These are phyloP conservation scores for Hanseniaspora hatyaiensis DNA, from an alignment of 805 yeast genomes.

Conservation along the genomic window DNA sequence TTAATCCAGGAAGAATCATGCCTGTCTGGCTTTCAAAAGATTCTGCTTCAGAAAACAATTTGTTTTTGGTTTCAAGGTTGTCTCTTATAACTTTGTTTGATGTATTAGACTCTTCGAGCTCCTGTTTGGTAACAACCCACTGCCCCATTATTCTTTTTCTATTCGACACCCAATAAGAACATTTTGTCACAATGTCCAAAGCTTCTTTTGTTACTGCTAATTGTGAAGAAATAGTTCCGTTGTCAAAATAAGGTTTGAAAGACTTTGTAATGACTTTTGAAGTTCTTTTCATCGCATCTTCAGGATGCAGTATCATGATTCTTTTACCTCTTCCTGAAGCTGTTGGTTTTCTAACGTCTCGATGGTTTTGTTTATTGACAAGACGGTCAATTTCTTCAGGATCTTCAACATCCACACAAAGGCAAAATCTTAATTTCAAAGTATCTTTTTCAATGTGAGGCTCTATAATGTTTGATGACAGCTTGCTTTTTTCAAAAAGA, in stretches of 20 bases:
- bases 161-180: slow-evolving; percentile 88
- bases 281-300: slow-evolving; percentile 63
- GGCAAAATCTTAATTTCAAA: slow-evolving; percentile 33
- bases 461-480: background rate
- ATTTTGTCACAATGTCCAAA: slow-evolving; percentile 59
- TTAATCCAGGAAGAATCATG: slow-evolving; percentile 68
- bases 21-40: slow-evolving; percentile 36
- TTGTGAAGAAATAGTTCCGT: slow-evolving; percentile 58
- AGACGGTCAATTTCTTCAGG: slow-evolving; percentile 26
- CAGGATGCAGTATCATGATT: slow-evolving; percentile 80
- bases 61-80: slow-evolving; percentile 17
- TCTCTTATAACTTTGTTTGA: background rate
- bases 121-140: slow-evolving; percentile 57
- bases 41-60: background rate
- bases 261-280: slow-evolving; percentile 68
- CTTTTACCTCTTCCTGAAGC: slow-evolving; percentile 18
- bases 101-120: slow-evolving; percentile 20
- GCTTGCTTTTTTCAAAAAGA: background rate
- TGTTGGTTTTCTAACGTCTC: slow-evolving; percentile 21
- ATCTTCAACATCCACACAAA: slow-evolving; percentile 67
- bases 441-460: background rate
- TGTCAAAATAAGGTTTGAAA: slow-evolving; percentile 60
- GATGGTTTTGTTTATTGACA: slow-evolving; percentile 29
- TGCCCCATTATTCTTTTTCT: slow-evolving; percentile 75
- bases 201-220: slow-evolving; percentile 67